Evolutionary conservation across 2,329 filamentous ascomycete species (phyloP).

Genomic region (Arthrobotrys entomopaga): DNA sequence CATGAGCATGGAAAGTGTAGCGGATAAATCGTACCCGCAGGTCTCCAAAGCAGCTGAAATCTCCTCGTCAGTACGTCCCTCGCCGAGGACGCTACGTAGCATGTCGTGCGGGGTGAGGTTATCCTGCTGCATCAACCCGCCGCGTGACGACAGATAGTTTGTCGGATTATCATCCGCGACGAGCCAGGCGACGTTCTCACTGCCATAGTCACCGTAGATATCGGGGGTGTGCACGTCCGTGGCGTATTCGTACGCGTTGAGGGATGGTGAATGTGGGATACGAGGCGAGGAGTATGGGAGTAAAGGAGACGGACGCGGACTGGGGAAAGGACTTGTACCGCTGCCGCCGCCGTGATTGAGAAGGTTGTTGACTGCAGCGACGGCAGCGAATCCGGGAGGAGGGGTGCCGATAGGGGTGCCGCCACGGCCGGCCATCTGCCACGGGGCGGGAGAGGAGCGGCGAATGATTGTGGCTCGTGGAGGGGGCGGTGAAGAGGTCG

Average conservation of each 20-base stretch:
- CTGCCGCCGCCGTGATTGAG: constrained; percentile 65
- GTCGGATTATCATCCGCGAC: constrained; percentile 82
- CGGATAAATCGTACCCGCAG: constrained; percentile 91
- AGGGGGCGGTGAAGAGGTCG: constrained; percentile 81
- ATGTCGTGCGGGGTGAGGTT: constrained; percentile 99
- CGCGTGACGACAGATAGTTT: constrained; percentile 78
- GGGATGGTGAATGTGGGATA: constrained; percentile 90
- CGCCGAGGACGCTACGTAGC: constrained; percentile 90
- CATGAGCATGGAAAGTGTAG: constrained; percentile 89
- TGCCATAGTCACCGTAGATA: constrained; percentile 88
- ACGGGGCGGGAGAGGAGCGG: constrained; percentile 89
- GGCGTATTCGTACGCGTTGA: constrained; percentile 87
- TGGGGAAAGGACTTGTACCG: constrained; percentile 88
- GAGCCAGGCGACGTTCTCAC: constrained; percentile 96
- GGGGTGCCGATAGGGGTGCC: constrained; percentile 72
- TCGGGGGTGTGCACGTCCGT: constrained; percentile 84
- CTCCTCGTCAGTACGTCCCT: constrained; percentile 89
- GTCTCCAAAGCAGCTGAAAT: constrained; percentile 88
- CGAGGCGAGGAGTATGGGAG: constrained; percentile 87
- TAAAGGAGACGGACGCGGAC: constrained; percentile 89
- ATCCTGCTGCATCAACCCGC: constrained; percentile 68
- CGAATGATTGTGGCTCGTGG: constrained; percentile 85
- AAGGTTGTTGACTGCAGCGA: constrained; percentile 68
- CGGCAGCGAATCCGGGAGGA: constrained; percentile 68
- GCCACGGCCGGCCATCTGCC: constrained; percentile 74